Conservation (phyloP, 257 asterid genomes). For the Solanum chaucha region DNA sequence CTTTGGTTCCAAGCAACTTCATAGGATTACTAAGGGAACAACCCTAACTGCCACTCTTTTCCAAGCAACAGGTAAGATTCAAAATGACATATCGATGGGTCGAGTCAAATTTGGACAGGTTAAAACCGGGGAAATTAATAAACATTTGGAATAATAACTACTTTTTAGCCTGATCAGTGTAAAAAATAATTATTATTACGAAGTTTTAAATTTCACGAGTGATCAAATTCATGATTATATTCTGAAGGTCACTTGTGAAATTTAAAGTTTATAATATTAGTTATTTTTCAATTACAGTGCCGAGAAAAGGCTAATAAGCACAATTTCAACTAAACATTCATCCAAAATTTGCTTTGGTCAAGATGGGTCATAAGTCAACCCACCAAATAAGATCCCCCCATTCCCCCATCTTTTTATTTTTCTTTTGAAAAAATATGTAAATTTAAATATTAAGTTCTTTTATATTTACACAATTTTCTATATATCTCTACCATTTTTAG, state of each 20-base stretch:
- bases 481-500: neutral
- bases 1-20: conserved; percentile 81
- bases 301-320: too few relatives aligned
- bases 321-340: too few relatives aligned
- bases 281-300: too few relatives aligned
- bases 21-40: conserved; percentile 63
- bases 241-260: neutral
- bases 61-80: conserved; percentile 72
- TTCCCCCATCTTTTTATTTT: neutral
- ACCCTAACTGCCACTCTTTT: conserved; percentile 83
- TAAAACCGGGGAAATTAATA: neutral
- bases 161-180: neutral
- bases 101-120: neutral
- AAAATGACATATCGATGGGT: neutral
- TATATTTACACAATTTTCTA: neutral
- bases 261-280: too few relatives aligned
- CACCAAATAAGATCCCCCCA: neutral
- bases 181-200: neutral
- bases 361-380: neutral
- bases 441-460: neutral
- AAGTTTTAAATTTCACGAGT: neutral
- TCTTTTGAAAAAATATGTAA: neutral
- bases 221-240: neutral
- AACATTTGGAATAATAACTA: neutral
- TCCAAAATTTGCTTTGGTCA: neutral